Base-by-base conservation (phyloP, 2,329 filamentous ascomycete genomes). In the Helminthosporium solani region DNA sequence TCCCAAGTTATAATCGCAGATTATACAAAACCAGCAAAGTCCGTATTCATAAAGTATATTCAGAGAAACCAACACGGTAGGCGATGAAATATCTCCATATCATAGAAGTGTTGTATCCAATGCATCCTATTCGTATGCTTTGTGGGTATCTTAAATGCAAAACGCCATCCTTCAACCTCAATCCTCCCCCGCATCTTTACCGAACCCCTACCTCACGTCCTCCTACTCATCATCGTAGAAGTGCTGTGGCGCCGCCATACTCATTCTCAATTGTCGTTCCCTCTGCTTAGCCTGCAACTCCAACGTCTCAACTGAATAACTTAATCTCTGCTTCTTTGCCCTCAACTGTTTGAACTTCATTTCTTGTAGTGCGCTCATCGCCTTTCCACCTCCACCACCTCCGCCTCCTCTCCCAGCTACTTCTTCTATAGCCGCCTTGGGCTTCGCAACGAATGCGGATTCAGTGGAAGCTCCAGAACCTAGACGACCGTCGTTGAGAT, bases 241-340 rank as follows among this genome's bases (percentile, higher is more conserved):
- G 40, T 70, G 67, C 42, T 72, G 68, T 30, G 69, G 70, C 31
- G 78, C 77, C 51, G 83, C 84, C 81, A 87, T 85, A 66, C 84
- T 87, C 80, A 85, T 87, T 66, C 85, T 79, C 72, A 88, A 68
- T 64, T 88, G 84, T 57, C 85, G 78, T 69, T 88, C 81, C 64
- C 80, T 73, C 71, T 96, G 90, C 58, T 84, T 78, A n/a, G 89
- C 87, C 73, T 96, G 89, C 60, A 96, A 66, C 75, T 94, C 88
- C 54, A 96, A 70, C 50, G 90, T 80, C 66, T 94, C 89, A 15
- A 96, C 88, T 21, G 88, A 86, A 74, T 95, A 96, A 66, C 88
- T 85, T 58, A 96, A 73, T 40, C 89, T 82, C 70, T 95, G 90
- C 71, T 89, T 92, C 71, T 90, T 86, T 75, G 90, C 88, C 47